Conservation (phyloP, 305 asterid species). For the Rubia balearica region DNA sequence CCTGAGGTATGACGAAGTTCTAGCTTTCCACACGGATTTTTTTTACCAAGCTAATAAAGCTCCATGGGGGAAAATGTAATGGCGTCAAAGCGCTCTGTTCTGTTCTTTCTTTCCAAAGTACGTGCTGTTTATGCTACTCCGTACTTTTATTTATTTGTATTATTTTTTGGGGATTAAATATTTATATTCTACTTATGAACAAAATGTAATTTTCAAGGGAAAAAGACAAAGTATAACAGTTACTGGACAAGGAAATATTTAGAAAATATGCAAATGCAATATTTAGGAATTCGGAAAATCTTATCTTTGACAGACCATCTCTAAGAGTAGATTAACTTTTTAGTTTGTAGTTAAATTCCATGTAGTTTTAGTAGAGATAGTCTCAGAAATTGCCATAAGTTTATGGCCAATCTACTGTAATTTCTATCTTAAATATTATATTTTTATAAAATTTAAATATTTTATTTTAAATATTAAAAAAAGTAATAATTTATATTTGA, state of each 20-base stretch:
- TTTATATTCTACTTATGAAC: not conserved
- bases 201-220: not conserved
- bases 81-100: conserved; percentile 12
- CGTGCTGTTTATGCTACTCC: not conserved
- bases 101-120: not conserved
- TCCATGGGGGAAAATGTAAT: conserved; percentile 3
- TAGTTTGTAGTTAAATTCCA: too few species aligned
- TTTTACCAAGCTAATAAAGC: conserved; percentile 10
- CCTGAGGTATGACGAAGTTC: conserved; percentile 4
- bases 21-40: conserved; percentile 5
- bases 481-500: too few species aligned
- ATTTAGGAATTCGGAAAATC: too few species aligned
- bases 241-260: not conserved
- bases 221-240: not conserved
- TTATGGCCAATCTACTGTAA: too few species aligned
- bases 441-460: too few species aligned
- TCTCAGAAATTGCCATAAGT: too few species aligned
- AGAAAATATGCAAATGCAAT: not conserved
- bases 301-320: too few species aligned
- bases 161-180: not conserved
- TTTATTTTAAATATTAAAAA: too few species aligned
- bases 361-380: too few species aligned
- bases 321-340: too few species aligned
- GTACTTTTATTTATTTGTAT: not conserved
- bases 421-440: too few species aligned